A percentile compares a stretch with the other conserved stretches of the same genome.
Conservation (phyloP, 1,284 basidiomycete species). For the Sanguinoderma infundibulare region DNA sequence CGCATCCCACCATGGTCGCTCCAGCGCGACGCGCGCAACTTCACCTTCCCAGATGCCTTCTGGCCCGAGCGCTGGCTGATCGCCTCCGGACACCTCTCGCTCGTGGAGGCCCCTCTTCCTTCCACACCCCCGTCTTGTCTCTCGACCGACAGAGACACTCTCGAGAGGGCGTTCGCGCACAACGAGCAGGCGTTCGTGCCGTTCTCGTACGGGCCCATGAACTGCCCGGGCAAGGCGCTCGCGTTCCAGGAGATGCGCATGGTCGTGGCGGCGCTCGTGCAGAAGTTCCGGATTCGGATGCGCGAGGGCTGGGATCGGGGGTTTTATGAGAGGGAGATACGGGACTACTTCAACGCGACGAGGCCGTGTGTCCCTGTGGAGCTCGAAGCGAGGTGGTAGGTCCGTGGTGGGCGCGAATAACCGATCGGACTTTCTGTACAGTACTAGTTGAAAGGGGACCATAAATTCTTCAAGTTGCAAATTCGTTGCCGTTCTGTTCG, state of each 20-base stretch:
- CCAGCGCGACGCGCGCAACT: slow-evolving; percentile 38
- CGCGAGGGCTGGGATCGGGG: slow-evolving; percentile 27
- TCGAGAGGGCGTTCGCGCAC: slow-evolving; percentile 18
- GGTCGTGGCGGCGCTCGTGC: slow-evolving; percentile 31
- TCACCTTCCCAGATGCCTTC: slow-evolving; percentile 32
- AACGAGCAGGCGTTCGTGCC: slow-evolving; percentile 33
- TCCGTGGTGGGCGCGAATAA: no score
- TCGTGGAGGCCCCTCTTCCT: background rate
- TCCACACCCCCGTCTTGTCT: background rate
- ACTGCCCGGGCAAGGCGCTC: slow-evolving; percentile 38
- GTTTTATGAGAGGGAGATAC: slow-evolving; percentile 27
- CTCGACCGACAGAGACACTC: background rate
- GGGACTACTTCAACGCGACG: slow-evolving; percentile 23
- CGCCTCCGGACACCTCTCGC: background rate
- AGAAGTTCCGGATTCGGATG: slow-evolving; percentile 31
- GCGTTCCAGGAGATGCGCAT: slow-evolving; percentile 32
- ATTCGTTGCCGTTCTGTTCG: no score
- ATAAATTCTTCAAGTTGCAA: no score
- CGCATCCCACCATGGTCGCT: slow-evolving; percentile 31
- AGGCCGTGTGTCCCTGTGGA: background rate
- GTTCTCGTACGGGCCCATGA: slow-evolving; percentile 35
- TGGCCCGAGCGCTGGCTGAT: slow-evolving; percentile 37
- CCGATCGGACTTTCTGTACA: no score
- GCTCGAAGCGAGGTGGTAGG: background rate
- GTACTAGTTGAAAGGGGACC: no score